Evolutionary conservation across 1,284 basidiomycete species (phyloP).

Genomic region (Cutaneotrichosporon cutaneum): DNA sequence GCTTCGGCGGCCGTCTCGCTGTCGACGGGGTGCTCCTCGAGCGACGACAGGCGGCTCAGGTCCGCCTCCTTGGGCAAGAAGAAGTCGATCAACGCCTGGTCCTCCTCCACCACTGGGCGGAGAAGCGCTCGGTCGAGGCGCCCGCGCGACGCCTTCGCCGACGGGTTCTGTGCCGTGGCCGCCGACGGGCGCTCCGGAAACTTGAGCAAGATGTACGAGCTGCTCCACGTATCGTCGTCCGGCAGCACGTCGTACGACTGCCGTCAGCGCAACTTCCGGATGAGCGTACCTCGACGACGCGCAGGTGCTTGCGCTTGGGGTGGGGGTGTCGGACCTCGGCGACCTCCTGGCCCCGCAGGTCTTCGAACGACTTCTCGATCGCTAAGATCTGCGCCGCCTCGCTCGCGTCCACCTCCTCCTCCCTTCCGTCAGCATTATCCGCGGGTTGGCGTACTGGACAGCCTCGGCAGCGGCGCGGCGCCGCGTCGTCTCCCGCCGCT

Average conservation of each 20-base stretch:
- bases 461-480: conserved; percentile 25
- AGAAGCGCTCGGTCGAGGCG: conserved; percentile 79
- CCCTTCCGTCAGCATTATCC: conserved; percentile 16
- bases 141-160: conserved; percentile 50
- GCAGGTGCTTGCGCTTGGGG: conserved; percentile 70
- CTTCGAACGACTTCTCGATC: conserved; percentile 77
- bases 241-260: conserved; percentile 75
- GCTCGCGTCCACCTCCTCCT: conserved; percentile 68
- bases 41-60: conserved; percentile 32
- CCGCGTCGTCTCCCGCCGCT: conserved; percentile 52
- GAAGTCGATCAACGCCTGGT: conserved; percentile 84
- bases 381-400: conserved; percentile 73
- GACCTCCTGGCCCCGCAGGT: conserved; percentile 61
- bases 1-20: conserved; percentile 19
- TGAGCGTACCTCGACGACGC: conserved; percentile 62
- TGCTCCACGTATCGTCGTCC: conserved; percentile 82
- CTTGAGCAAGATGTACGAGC: conserved; percentile 81
- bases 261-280: background rate
- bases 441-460: conserved; percentile 20
- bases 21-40: conserved; percentile 30
- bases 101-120: conserved; percentile 73
- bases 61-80: conserved; percentile 80
- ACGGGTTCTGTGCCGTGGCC: conserved; percentile 71
- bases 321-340: conserved; percentile 62
- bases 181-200: conserved; percentile 75